A percentile compares a stretch with the other conserved stretches of the same genome.
Evolutionary conservation across 306 rosid genomes (phyloP).

Genomic region (Oemleria cerasiformis): DNA sequence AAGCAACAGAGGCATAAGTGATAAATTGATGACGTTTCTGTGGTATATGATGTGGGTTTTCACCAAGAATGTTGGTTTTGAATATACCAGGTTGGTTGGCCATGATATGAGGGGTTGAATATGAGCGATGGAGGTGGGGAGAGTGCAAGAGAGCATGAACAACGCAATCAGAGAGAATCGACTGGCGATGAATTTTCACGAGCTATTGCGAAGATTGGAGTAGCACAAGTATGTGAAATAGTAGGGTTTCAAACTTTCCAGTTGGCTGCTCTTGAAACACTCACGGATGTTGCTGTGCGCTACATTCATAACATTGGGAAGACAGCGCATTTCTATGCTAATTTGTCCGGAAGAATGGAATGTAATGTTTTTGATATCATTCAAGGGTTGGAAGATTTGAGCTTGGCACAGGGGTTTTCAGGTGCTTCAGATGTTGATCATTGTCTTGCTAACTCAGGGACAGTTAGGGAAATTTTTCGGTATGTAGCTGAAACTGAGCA

Average conservation of each 20-base stretch:
- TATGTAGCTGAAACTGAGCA: slow-evolving; percentile 41
- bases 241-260: slow-evolving; percentile 78
- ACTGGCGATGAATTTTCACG: slow-evolving; percentile 61
- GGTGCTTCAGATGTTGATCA: slow-evolving; percentile 71
- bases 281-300: slow-evolving; percentile 52
- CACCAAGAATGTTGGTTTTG: slow-evolving; percentile 34
- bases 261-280: slow-evolving; percentile 59
- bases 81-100: slow-evolving; percentile 30
- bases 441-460: slow-evolving; percentile 64
- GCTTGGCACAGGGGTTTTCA: slow-evolving; percentile 58
- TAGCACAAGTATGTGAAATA: slow-evolving; percentile 69
- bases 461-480: slow-evolving; percentile 43
- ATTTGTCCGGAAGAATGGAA: slow-evolving; percentile 67
- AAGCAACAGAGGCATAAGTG: slow-evolving; percentile 11
- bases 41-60: slow-evolving; percentile 20
- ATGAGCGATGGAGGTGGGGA: slow-evolving; percentile 91
- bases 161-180: slow-evolving; percentile 40
- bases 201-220: slow-evolving; percentile 50
- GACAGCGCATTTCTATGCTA: slow-evolving; percentile 56
- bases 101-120: slow-evolving; percentile 82
- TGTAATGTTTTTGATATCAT: slow-evolving; percentile 64
- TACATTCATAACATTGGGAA: slow-evolving; percentile 58
- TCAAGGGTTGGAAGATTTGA: slow-evolving; percentile 78
- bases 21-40: background rate
- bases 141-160: slow-evolving; percentile 66